phyloP scores from a whole-genome alignment of 2,329 filamentous ascomycete species.

The Onygenales sp. region DNA sequence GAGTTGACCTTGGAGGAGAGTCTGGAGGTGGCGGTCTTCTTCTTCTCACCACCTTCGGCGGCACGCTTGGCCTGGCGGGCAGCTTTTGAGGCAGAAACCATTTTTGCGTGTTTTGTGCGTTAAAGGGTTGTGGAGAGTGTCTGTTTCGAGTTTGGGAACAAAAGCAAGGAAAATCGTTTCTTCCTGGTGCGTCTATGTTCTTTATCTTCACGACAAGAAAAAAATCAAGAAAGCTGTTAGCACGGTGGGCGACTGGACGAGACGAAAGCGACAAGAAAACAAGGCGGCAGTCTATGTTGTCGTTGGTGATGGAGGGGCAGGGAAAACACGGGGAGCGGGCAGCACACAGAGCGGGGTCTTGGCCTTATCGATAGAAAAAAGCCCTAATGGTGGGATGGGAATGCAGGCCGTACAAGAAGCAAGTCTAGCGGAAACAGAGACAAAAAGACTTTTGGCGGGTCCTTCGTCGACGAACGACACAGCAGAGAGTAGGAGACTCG shows the following conservation, averaged over 20 bases:
- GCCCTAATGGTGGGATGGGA: conserved; percentile 13
- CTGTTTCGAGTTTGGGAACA: conserved; percentile 1
- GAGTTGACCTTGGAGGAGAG: conserved; percentile 58
- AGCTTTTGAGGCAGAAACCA: conserved; percentile 62
- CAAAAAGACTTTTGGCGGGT: conserved; percentile 2
- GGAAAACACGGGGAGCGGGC: conserved; percentile 17
- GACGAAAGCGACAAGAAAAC: conserved; percentile 10
- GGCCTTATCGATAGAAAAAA: conserved; percentile 33
- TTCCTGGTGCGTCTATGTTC: not conserved
- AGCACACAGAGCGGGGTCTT: conserved; percentile 17
- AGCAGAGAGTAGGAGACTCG: conserved; percentile 10
- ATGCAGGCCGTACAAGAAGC: not conserved
- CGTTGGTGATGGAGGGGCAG: conserved; percentile 4
- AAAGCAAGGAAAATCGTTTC: not conserved
- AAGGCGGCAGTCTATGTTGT: conserved; percentile 11
- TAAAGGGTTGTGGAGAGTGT: not conserved
- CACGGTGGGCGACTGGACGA: not conserved
- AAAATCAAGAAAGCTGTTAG: conserved; percentile 6
- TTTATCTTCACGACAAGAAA: conserved; percentile 7
- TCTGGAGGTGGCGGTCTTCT: conserved; percentile 63
- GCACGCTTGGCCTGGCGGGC: conserved; percentile 58
- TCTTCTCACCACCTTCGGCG: conserved; percentile 63
- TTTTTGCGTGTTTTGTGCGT: conserved; percentile 24
- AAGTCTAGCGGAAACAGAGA: conserved; percentile 4
- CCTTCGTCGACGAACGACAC: not conserved